A percentile compares a stretch with the other conserved stretches of the same genome.
phyloP scores from a whole-genome alignment of 2,329 filamentous ascomycete genomes.

The Trichoderma aggressivum region DNA sequence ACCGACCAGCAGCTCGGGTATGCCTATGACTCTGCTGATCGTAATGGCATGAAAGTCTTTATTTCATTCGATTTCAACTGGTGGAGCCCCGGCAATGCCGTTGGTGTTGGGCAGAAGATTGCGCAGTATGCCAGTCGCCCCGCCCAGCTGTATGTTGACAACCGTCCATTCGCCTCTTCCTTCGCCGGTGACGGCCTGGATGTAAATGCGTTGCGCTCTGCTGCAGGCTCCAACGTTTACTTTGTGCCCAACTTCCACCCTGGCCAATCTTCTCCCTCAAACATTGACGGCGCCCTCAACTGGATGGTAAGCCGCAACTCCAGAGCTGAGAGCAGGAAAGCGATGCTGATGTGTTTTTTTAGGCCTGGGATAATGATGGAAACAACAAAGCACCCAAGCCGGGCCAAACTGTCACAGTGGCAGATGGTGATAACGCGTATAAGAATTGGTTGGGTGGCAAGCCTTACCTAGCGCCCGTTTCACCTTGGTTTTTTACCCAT shows the following conservation, averaged over 20 bases:
- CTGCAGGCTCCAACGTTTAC: constrained; percentile 43
- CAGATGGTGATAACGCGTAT: constrained; percentile 36
- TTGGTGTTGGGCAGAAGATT: constrained; percentile 44
- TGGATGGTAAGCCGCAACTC: constrained; percentile 33
- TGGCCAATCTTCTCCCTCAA: constrained; percentile 35
- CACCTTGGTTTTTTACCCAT: constrained; percentile 48
- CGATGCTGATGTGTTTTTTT: not conserved
- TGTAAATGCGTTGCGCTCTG: constrained; percentile 37
- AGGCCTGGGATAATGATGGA: constrained; percentile 43
- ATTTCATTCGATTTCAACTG: constrained; percentile 56
- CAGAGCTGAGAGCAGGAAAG: not conserved
- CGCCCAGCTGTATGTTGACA: constrained; percentile 48
- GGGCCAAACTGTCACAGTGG: constrained; percentile 30
- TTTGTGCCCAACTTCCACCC: constrained; percentile 51
- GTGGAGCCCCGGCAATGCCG: constrained; percentile 37
- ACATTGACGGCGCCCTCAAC: constrained; percentile 44
- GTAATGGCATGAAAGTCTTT: constrained; percentile 49
- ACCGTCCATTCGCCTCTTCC: constrained; percentile 51
- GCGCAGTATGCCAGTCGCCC: constrained; percentile 41
- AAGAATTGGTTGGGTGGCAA: constrained; percentile 37
- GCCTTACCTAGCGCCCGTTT: constrained; percentile 46
- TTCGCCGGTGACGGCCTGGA: constrained; percentile 49
- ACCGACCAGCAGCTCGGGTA: constrained; percentile 44
- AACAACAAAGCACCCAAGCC: constrained; percentile 47
- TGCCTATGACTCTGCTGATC: constrained; percentile 47